Conservation (phyloP, 164 flowering plant species). For the Houttuynia cordata region DNA sequence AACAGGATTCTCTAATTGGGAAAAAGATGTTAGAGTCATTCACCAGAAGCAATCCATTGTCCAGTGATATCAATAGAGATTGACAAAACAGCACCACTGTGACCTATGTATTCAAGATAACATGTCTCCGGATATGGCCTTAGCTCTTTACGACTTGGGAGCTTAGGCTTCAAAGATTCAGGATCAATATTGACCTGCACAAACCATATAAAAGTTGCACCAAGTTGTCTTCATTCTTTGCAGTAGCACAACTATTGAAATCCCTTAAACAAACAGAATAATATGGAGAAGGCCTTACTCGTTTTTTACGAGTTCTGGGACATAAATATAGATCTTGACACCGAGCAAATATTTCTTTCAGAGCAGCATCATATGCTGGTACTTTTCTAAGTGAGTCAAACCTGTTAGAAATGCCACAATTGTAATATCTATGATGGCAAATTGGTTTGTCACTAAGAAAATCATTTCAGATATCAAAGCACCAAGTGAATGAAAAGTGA, state of each 20-base stretch:
- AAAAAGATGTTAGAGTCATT: background rate
- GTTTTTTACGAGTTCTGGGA: conserved; percentile 78
- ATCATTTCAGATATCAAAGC: too few relatives aligned
- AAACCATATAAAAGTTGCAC: background rate
- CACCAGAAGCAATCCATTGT: conserved; percentile 93
- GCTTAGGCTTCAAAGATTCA: conserved; percentile 81
- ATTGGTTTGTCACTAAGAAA: background rate
- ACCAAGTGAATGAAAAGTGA: too few relatives aligned
- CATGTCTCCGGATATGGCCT: conserved; percentile 75
- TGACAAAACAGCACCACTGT: conserved; percentile 63
- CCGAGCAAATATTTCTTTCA: conserved; percentile 67
- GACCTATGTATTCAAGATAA: conserved; percentile 87
- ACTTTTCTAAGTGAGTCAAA: conserved; percentile 61
- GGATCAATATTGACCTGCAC: conserved; percentile 88
- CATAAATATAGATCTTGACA: conserved; percentile 90
- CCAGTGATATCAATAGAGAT: conserved; percentile 64
- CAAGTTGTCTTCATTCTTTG: background rate
- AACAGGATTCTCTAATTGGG: background rate
- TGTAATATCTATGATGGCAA: background rate
- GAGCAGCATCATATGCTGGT: conserved; percentile 75
- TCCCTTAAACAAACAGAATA: background rate
- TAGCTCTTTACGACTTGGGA: conserved; percentile 83
- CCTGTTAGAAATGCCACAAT: conserved; percentile 22
- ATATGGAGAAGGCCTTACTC: conserved; percentile 32
- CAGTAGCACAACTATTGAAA: background rate